Conservation (phyloP, 805 yeast species). For the Teunomyces lycoperdinae region DNA sequence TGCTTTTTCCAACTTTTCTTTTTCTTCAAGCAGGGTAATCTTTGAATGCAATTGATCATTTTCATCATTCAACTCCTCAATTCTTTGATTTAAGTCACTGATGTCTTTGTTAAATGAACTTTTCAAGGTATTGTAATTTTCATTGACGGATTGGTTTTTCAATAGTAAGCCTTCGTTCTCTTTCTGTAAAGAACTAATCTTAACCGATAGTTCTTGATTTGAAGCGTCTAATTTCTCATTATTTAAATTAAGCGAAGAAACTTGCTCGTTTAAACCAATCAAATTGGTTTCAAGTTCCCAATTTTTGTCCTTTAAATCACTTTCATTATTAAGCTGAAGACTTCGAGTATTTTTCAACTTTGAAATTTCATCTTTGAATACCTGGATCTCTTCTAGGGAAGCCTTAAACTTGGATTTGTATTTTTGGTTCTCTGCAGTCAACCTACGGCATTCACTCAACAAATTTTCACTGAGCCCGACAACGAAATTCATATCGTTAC, state of each 20-base stretch:
- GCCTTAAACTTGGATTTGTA: constrained; percentile 42
- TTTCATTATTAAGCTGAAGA: constrained; percentile 41
- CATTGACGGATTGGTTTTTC: constrained; percentile 39
- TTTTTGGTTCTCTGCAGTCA: constrained; percentile 60
- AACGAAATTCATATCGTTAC: constrained; percentile 67
- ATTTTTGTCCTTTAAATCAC: constrained; percentile 53
- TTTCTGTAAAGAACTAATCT: constrained; percentile 31
- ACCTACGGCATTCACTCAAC: constrained; percentile 64
- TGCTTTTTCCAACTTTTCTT: constrained; percentile 11
- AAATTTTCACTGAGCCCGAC: constrained; percentile 73
- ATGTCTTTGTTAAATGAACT: constrained; percentile 40
- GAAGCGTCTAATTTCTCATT: constrained; percentile 35
- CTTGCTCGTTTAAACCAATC: constrained; percentile 42
- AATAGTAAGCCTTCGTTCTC: constrained; percentile 48
- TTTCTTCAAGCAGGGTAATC: constrained; percentile 15
- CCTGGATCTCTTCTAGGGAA: constrained; percentile 42
- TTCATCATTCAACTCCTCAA: constrained; percentile 65
- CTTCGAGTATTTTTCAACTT: constrained; percentile 33
- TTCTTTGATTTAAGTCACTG: constrained; percentile 47
- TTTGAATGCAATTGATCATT: constrained; percentile 56
- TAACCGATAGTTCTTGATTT: constrained; percentile 31
- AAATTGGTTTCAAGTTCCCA: constrained; percentile 63
- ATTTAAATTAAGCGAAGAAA: constrained; percentile 37
- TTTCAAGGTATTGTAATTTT: constrained; percentile 37
- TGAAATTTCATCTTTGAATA: constrained; percentile 32